Percentiles rank a stretch among this genome's conserved stretches.
Evolutionary conservation across 73 alveolate species (phyloP).

Genomic region (Paramecium bursaria): DNA sequence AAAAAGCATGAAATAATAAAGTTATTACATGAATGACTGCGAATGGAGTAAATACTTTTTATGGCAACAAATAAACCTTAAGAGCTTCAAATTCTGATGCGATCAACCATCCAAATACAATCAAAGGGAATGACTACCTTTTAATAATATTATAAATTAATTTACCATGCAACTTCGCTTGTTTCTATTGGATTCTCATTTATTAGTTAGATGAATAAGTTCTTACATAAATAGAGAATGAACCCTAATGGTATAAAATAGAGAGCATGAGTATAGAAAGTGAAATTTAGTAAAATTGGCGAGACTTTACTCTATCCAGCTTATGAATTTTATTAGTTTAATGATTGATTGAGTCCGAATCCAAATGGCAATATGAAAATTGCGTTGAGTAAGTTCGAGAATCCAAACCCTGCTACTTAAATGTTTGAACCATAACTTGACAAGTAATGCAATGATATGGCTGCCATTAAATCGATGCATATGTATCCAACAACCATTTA

Average conservation of each 20-base stretch:
- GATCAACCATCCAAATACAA: too few relatives aligned
- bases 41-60: constrained; percentile 33
- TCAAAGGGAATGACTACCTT: too few relatives aligned
- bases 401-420: constrained; percentile 51
- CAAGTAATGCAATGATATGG: constrained; percentile 39
- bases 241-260: too few relatives aligned
- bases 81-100: not conserved
- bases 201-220: too few relatives aligned
- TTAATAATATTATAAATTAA: too few relatives aligned
- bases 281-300: too few relatives aligned
- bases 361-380: constrained; percentile 30
- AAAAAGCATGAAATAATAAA: not conserved
- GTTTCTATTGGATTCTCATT: too few relatives aligned
- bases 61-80: constrained; percentile 22
- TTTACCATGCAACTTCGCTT: too few relatives aligned
- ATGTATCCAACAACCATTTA: constrained; percentile 53
- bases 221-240: too few relatives aligned
- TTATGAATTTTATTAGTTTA: constrained; percentile 14
- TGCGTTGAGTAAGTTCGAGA: not conserved
- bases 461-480: constrained; percentile 10
- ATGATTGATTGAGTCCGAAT: constrained; percentile 46
- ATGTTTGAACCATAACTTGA: too few relatives aligned
- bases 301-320: too few relatives aligned
- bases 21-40: not conserved
- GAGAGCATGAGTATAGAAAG: too few relatives aligned